Percentiles rank a stretch among this genome's conserved stretches.
Evolutionary conservation across 2,329 filamentous ascomycete genomes (phyloP).

Genomic region (Cladophialophora psammophila): DNA sequence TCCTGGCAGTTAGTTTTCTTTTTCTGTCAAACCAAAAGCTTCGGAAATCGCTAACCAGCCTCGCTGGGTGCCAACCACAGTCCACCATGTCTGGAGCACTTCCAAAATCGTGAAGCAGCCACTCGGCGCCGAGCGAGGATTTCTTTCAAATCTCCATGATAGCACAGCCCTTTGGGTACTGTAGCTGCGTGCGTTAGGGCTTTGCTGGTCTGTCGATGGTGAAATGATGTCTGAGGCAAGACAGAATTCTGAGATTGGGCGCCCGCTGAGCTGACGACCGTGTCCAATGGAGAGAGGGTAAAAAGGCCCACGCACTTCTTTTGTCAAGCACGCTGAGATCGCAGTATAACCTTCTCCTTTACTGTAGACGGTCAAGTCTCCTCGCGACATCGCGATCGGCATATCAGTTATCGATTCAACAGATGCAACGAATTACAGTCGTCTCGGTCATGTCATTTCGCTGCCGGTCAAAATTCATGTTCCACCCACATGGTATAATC

Average conservation of each 20-base stretch:
- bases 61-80: too few species aligned
- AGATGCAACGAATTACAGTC: background rate
- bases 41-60: background rate
- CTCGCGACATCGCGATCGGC: background rate
- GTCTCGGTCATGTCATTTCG: background rate
- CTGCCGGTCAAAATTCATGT: background rate
- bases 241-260: background rate
- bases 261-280: background rate
- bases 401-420: background rate
- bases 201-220: background rate
- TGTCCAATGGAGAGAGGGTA: background rate
- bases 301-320: background rate
- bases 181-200: too few species aligned
- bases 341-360: background rate
- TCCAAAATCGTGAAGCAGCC: background rate
- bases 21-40: background rate
- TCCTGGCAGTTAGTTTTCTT: background rate
- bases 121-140: background rate
- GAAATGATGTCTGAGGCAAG: background rate
- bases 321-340: background rate
- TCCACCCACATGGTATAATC: background rate
- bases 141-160: background rate
- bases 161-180: too few species aligned
- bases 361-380: background rate
- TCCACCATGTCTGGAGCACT: too few species aligned